Evolutionary conservation across 257 asterid genomes (phyloP).

Genomic region (Forsythia viridissima): DNA sequence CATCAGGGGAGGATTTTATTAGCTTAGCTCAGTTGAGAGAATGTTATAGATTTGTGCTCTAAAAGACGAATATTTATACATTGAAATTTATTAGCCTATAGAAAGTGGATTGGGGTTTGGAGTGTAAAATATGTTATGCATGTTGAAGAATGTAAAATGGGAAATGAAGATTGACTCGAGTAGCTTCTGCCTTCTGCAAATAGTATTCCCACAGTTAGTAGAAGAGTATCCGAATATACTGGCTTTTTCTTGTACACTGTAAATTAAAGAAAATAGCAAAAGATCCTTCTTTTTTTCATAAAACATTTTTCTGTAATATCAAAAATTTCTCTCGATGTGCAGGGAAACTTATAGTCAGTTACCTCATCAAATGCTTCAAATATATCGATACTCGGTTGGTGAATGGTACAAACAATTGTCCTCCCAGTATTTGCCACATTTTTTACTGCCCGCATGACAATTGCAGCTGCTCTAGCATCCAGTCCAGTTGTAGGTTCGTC

Average conservation of each 20-base stretch:
- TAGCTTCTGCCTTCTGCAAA: background rate
- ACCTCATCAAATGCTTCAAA: slow-evolving; percentile 63
- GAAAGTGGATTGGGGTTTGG: background rate
- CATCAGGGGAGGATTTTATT: background rate
- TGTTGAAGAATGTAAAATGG: background rate
- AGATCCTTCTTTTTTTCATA: background rate
- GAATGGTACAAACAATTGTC: slow-evolving; percentile 56
- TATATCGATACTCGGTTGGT: slow-evolving; percentile 54
- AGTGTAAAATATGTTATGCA: background rate
- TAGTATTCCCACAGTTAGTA: background rate
- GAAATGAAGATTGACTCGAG: background rate
- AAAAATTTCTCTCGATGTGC: background rate
- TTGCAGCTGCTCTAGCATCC: slow-evolving; percentile 57
- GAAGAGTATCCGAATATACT: background rate
- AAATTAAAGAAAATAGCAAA: background rate
- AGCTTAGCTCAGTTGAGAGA: background rate
- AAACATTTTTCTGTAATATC: background rate
- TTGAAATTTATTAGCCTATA: background rate
- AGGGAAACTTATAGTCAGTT: background rate
- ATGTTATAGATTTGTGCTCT: background rate
- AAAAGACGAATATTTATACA: no score
- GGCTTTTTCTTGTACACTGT: background rate
- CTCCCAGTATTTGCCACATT: slow-evolving; percentile 51
- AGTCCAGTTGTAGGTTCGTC: slow-evolving; percentile 56
- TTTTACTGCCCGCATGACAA: slow-evolving; percentile 52